Percentiles rank a stretch among this genome's conserved stretches.
These are phyloP conservation scores for Phalaenopsis hybrid DNA, from an alignment of 116 monocot genomes.

Conservation along the genomic window DNA sequence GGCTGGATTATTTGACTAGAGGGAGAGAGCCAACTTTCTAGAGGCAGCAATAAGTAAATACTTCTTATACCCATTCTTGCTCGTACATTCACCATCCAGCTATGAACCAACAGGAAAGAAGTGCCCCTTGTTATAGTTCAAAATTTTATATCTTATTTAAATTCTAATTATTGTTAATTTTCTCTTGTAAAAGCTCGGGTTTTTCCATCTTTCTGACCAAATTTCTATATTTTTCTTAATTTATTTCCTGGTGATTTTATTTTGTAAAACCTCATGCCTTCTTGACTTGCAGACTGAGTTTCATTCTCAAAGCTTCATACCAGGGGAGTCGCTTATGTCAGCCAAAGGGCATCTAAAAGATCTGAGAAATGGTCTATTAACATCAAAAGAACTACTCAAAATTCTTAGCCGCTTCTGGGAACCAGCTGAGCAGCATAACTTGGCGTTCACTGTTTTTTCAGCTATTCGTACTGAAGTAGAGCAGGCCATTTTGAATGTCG, in stretches of 20 bases:
- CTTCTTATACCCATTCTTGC: no score
- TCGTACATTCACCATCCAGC: background rate
- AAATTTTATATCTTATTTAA: background rate
- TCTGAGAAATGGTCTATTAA: conserved; percentile 28
- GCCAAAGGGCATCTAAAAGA: conserved; percentile 40
- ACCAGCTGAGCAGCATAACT: conserved; percentile 32
- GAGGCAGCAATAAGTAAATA: no score
- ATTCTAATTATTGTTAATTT: background rate
- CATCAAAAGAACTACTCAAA: conserved; percentile 62
- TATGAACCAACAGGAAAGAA: background rate
- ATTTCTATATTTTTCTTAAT: background rate
- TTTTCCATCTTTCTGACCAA: background rate
- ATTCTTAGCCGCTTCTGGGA: conserved; percentile 32
- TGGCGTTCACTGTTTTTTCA: conserved; percentile 36
- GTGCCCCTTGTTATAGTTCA: background rate
- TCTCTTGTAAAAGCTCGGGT: background rate
- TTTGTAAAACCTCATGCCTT: background rate
- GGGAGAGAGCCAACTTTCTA: no score
- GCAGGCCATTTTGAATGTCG: conserved; percentile 24
- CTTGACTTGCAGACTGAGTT: conserved; percentile 34
- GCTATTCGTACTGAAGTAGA: conserved; percentile 44
- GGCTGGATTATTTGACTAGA: no score
- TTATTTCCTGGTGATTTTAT: background rate
- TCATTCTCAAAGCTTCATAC: conserved; percentile 22
- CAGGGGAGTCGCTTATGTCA: conserved; percentile 12